Conservation (phyloP, 805 yeast species). For the Wickerhamiella siamensis region DNA sequence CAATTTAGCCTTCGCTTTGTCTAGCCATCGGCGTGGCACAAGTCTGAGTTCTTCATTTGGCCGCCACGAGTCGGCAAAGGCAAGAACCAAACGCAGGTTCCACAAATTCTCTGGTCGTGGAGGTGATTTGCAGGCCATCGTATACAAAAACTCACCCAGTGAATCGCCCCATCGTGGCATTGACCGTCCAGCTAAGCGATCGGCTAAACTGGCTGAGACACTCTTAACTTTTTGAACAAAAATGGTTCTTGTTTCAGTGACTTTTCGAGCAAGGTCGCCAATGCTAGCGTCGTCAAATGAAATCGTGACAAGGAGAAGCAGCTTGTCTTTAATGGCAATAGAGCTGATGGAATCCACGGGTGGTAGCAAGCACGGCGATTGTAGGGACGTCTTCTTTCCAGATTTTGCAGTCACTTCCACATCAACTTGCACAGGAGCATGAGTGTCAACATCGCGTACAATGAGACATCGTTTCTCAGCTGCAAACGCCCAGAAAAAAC, state of each 20-base stretch:
- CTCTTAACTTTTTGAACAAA: slow-evolving; percentile 31
- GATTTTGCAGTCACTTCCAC: slow-evolving; percentile 29
- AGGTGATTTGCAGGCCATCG: slow-evolving; percentile 8
- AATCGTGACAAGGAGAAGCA: slow-evolving; percentile 41
- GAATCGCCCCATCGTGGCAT: background rate
- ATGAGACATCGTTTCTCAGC: slow-evolving; percentile 72
- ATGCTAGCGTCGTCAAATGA: slow-evolving; percentile 28
- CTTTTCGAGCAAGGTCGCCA: slow-evolving; percentile 25
- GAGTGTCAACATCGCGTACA: slow-evolving; percentile 52
- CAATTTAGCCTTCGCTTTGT: background rate
- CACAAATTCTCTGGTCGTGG: slow-evolving; percentile 37
- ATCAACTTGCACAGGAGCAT: slow-evolving; percentile 37
- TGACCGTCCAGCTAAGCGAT: slow-evolving; percentile 11
- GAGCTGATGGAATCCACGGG: slow-evolving; percentile 34
- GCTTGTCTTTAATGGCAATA: slow-evolving; percentile 34
- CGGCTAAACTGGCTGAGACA: slow-evolving; percentile 1
- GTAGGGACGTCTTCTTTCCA: slow-evolving; percentile 25
- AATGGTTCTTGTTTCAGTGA: slow-evolving; percentile 33
- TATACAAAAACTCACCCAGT: background rate
- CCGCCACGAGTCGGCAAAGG: slow-evolving; percentile 35
- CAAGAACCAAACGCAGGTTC: slow-evolving; percentile 48
- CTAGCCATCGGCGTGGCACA: background rate
- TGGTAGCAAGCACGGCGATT: slow-evolving; percentile 62
- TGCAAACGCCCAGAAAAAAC: slow-evolving; percentile 84
- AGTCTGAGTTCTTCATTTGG: slow-evolving; percentile 18